Percentiles rank a stretch among this genome's conserved stretches.
Evolutionary conservation across 1,139 yeast species (phyloP).

Genomic region (Nadsonia starkeyi-henricii): DNA sequence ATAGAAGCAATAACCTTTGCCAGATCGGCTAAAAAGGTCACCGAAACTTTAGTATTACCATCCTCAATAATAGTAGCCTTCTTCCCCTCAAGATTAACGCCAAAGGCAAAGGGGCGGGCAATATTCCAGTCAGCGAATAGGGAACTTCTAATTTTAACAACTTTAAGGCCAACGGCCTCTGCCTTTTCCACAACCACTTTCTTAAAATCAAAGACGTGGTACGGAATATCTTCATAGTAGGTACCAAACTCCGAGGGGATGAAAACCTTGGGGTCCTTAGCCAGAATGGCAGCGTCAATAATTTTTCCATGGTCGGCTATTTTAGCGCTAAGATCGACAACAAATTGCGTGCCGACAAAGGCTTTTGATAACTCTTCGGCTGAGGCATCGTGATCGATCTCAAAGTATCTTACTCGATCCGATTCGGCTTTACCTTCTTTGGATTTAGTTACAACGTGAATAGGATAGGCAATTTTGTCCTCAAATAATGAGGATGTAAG

Average conservation of each 20-base stretch:
- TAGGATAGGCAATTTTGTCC: constrained; percentile 33
- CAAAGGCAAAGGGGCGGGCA: constrained; percentile 5
- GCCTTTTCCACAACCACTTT: constrained; percentile 28
- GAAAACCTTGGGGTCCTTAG: constrained; percentile 37
- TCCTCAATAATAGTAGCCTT: constrained; percentile 33
- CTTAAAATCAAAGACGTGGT: constrained; percentile 29
- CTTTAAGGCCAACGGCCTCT: constrained; percentile 35
- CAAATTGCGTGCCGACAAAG: constrained; percentile 36
- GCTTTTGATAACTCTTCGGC: constrained; percentile 24
- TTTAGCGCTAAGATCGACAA: constrained; percentile 32
- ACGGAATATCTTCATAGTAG: constrained; percentile 24
- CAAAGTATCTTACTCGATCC: constrained; percentile 28
- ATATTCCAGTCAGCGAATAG: constrained; percentile 28
- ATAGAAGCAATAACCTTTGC: constrained; percentile 35
- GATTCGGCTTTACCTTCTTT: constrained; percentile 25
- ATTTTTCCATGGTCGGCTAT: constrained; percentile 20
- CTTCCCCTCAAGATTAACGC: constrained; percentile 23
- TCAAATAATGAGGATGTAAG: constrained; percentile 32
- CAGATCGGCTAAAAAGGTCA: constrained; percentile 32
- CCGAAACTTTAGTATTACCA: constrained; percentile 24
- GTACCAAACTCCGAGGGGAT: constrained; percentile 53
- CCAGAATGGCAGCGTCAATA: constrained; percentile 27
- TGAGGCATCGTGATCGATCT: constrained; percentile 11
- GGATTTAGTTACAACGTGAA: constrained; percentile 37
- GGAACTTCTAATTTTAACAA: constrained; percentile 34